These are phyloP conservation scores for Eucalyptus cloeziana DNA, from an alignment of 345 rosid species.

Conservation along the genomic window DNA sequence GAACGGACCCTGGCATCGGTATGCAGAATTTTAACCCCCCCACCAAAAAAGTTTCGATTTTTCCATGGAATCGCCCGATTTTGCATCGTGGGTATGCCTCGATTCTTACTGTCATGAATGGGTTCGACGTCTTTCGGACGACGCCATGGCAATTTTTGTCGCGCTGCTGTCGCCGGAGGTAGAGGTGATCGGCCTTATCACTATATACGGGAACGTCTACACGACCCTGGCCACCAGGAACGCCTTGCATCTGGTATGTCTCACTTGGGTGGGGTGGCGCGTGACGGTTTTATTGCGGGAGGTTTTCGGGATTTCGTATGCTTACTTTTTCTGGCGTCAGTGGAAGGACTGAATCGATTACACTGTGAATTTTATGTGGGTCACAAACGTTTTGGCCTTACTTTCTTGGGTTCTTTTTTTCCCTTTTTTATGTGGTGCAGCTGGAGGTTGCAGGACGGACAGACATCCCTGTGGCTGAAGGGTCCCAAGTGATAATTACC, in stretches of 20 bases:
- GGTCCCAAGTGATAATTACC: slow-evolving; percentile 70
- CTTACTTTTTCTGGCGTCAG: not conserved
- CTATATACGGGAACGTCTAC: slow-evolving; percentile 86
- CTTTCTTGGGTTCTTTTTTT: not conserved
- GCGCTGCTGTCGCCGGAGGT: slow-evolving; percentile 85
- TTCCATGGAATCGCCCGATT: not conserved
- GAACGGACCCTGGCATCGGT: slow-evolving; percentile 95
- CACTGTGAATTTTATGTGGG: not conserved
- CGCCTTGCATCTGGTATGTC: slow-evolving; percentile 86
- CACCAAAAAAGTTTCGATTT: not conserved
- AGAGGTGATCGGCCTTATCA: slow-evolving; percentile 91
- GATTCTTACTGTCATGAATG: not conserved
- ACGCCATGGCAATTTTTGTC: slow-evolving; percentile 89
- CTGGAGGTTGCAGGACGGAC: slow-evolving; percentile 82
- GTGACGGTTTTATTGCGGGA: not conserved
- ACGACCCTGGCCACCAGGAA: slow-evolving; percentile 81
- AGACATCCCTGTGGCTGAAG: slow-evolving; percentile 93
- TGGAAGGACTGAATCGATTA: not conserved
- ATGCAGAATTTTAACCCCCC: not conserved
- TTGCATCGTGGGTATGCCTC: not conserved
- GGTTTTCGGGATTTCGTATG: not conserved
- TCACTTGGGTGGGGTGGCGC: not conserved
- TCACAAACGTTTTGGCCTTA: not conserved
- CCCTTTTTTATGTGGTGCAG: slow-evolving; percentile 24
- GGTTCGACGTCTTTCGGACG: slow-evolving; percentile 35